Evolutionary conservation across 305 asterid species (phyloP).

Genomic region (Rubia occidens): DNA sequence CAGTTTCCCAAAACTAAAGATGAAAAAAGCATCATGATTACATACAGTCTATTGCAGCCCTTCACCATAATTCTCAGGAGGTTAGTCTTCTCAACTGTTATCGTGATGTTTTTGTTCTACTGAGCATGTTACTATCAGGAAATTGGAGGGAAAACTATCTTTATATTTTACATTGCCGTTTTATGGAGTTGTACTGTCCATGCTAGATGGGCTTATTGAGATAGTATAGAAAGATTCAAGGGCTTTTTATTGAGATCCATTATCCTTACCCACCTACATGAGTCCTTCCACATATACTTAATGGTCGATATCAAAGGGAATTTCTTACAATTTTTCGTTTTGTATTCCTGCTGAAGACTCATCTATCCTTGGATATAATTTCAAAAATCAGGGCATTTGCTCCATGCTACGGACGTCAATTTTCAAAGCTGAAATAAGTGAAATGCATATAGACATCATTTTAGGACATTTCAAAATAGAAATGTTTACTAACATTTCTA

Average conservation of each 20-base stretch:
- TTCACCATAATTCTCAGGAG: slow-evolving; percentile 9
- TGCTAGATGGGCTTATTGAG: not conserved
- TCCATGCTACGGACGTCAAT: not conserved
- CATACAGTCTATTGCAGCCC: slow-evolving; percentile 6
- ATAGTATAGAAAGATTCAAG: not conserved
- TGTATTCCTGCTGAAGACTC: not conserved
- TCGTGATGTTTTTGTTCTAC: not conserved
- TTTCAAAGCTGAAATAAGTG: not conserved
- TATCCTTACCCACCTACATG: not conserved
- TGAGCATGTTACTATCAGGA: not conserved
- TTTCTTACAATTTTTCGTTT: not conserved
- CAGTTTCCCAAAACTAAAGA: slow-evolving; percentile 60
- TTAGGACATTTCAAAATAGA: no score
- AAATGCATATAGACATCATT: no score
- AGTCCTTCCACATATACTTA: not conserved
- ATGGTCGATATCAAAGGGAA: not conserved
- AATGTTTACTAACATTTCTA: no score
- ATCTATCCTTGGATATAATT: not conserved
- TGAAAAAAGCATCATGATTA: slow-evolving; percentile 36
- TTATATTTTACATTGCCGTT: not conserved
- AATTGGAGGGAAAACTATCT: not conserved
- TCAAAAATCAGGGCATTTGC: not conserved
- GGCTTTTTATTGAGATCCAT: not conserved
- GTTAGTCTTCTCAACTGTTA: slow-evolving; percentile 18
- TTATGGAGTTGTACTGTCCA: not conserved